These are phyloP conservation scores for Solanum hybrid DNA, from an alignment of 305 asterid species.

Conservation along the genomic window DNA sequence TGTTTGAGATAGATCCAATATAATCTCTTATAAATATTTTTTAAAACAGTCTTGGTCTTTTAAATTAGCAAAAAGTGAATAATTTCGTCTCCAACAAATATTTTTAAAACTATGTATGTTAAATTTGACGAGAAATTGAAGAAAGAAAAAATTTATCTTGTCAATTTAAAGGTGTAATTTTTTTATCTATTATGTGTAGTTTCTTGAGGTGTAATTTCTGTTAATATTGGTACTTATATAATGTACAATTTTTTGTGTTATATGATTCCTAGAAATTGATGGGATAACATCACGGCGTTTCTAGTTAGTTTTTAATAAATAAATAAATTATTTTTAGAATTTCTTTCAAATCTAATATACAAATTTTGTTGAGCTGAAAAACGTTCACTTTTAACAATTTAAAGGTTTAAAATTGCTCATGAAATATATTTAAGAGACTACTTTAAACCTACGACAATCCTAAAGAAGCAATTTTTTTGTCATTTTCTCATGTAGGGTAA, in stretches of 20 bases:
- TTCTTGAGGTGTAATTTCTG: background rate
- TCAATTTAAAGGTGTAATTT: background rate
- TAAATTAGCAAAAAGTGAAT: background rate
- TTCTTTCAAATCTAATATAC: background rate
- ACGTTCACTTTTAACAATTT: background rate
- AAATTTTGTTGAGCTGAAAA: background rate
- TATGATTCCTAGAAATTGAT: background rate
- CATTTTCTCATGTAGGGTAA: background rate
- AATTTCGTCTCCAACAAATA: background rate
- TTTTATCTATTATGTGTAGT: background rate
- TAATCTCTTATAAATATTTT: background rate
- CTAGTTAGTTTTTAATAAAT: background rate
- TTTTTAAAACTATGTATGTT: background rate
- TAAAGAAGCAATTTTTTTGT: background rate
- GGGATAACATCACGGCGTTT: background rate
- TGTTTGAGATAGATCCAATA: background rate
- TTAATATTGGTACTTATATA: background rate
- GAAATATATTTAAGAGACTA: background rate
- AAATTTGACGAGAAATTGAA: background rate
- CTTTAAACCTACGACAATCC: too few relatives aligned
- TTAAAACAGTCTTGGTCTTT: background rate
- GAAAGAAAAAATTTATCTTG: background rate
- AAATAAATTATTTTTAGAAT: background rate
- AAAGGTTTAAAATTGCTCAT: background rate
- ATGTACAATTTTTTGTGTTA: background rate